phyloP scores from a whole-genome alignment of 768 basidiomycete species.

The Hebeloma cylindrosporum region DNA sequence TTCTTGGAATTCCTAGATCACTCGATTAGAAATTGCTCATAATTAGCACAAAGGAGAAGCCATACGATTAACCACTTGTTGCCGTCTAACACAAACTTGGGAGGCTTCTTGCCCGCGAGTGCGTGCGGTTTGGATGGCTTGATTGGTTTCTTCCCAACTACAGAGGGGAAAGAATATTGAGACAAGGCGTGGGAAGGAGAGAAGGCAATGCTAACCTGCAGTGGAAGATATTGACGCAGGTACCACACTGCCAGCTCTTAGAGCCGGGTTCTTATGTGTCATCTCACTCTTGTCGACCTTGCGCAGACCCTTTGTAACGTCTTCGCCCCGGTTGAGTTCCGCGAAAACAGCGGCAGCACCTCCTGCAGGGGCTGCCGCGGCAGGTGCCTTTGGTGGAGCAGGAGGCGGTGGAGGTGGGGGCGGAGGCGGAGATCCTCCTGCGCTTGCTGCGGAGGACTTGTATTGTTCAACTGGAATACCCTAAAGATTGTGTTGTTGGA shows the following conservation, averaged over 20 bases:
- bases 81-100: slow-evolving; percentile 87
- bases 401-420: slow-evolving; percentile 60
- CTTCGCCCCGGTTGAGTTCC: slow-evolving; percentile 84
- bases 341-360: slow-evolving; percentile 85
- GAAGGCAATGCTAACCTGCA: slow-evolving; percentile 23
- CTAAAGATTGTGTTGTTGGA: slow-evolving; percentile 30
- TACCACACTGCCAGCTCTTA: slow-evolving; percentile 64
- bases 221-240: slow-evolving; percentile 36
- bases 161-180: not conserved
- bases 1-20: slow-evolving; percentile 85
- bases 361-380: slow-evolving; percentile 45
- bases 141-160: slow-evolving; percentile 60
- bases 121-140: slow-evolving; percentile 86
- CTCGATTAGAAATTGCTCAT: not conserved
- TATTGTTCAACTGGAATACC: slow-evolving; percentile 60
- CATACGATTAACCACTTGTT: slow-evolving; percentile 92
- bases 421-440: slow-evolving; percentile 40
- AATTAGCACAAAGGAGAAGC: slow-evolving; percentile 5
- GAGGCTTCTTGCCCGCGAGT: slow-evolving; percentile 85
- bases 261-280: slow-evolving; percentile 97
- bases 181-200: no score
- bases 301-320: slow-evolving; percentile 85
- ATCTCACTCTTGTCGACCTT: slow-evolving; percentile 96
- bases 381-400: slow-evolving; percentile 50
- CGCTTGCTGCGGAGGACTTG: slow-evolving; percentile 34